These are phyloP conservation scores for Melampsora americana DNA, from an alignment of 1,284 basidiomycete genomes.

Conservation along the genomic window DNA sequence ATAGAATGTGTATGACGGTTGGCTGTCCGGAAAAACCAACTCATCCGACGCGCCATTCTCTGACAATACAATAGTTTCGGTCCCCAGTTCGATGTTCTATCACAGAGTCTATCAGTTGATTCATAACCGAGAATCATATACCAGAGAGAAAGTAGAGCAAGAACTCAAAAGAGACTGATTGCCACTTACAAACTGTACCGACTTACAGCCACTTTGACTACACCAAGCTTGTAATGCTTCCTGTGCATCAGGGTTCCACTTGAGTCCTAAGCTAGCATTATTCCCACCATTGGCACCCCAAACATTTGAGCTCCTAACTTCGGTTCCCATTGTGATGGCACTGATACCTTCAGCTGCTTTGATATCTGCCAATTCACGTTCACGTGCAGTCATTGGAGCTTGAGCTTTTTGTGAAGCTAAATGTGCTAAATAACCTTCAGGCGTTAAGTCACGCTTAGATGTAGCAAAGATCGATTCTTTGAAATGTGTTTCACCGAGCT, in stretches of 20 bases:
- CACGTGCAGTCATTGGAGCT: slow-evolving; percentile 39
- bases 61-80: slow-evolving; percentile 41
- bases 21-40: slow-evolving; percentile 39
- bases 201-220: not conserved
- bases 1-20: slow-evolving; percentile 42
- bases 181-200: slow-evolving; percentile 36
- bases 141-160: too few species aligned
- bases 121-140: not conserved
- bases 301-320: slow-evolving; percentile 32
- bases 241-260: slow-evolving; percentile 32
- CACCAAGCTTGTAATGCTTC: slow-evolving; percentile 32
- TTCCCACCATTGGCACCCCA: slow-evolving; percentile 23
- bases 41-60: slow-evolving; percentile 12
- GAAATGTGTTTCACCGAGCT: slow-evolving; percentile 43
- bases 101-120: not conserved
- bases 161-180: not conserved
- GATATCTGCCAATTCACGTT: slow-evolving; percentile 43
- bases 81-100: slow-evolving; percentile 31
- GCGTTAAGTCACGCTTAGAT: slow-evolving; percentile 40
- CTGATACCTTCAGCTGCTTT: slow-evolving; percentile 32
- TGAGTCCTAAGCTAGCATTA: slow-evolving; percentile 29
- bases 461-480: slow-evolving; percentile 42
- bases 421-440: slow-evolving; percentile 33
- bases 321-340: slow-evolving; percentile 20
- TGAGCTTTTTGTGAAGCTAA: slow-evolving; percentile 28